Evolutionary conservation across 257 asterid species (phyloP), one percentile per base, ranked within the genome.

Genomic region (Cynanchum wilfordii): DNA sequence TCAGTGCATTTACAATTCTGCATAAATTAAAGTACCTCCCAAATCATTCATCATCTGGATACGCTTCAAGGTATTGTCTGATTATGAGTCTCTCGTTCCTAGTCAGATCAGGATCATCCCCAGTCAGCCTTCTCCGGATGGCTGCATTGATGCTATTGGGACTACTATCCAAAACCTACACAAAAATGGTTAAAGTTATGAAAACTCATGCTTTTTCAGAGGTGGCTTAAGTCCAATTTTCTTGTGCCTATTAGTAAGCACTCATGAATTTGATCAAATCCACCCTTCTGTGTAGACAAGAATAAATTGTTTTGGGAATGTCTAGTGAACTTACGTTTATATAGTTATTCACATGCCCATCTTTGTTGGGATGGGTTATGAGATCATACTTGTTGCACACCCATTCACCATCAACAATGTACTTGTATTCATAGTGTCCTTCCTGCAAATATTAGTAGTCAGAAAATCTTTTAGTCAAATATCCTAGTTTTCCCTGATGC

Each of bases 351-450:
- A 91, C 85, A 70, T 94, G 90, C 75, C 98, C 96, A 63, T 94
- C 99, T 40, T 81, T 77, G 86, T 94, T 90, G 69, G 92, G 92
- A 60, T 47, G 47, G 66, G 97, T 89, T 42, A 82, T 7, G 1
- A 71, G 90, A 83, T 94, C 98, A 8, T 76, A 1, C 69, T 80
- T 58, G 73, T 86, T 94, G 87, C 83, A 75, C 72, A 64, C 60
- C 99, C 98, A 91, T 77, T 81, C 83, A 22, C 97, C 98, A 72
- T 94, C 92, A 25, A 94, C 90, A 11, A 94, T 73, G 73, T 89
- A 94, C 84, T 94, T 91, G 89, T 94, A 94, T 85, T 94, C 99
- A 40, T 88, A 94, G 55, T 5, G 79, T 57, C 99, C 99, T 87
- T 89, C 99, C 99, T 94, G 90, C 77, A 13, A 52, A 49, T 29